A percentile compares a stretch with the other conserved stretches of the same genome.
These are phyloP conservation scores for Exserohilum rostratum DNA, from an alignment of 2,329 filamentous ascomycete genomes.

Conservation along the genomic window DNA sequence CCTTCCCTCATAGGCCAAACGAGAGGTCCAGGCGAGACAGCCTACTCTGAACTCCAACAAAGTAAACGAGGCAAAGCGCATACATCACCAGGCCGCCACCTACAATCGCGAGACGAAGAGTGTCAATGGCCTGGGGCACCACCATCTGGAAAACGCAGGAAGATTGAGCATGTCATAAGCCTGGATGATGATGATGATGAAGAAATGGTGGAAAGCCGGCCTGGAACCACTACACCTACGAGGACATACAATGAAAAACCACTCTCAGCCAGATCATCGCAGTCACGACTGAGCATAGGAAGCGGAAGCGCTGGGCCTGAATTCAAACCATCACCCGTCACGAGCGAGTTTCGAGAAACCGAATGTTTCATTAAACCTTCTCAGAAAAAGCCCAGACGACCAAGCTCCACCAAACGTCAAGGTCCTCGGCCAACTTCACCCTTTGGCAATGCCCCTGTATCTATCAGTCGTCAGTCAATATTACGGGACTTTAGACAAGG, in stretches of 20 bases:
- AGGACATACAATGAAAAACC: neutral
- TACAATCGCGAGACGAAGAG: neutral
- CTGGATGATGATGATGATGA: constrained; percentile 20
- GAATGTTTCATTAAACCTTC: constrained; percentile 14
- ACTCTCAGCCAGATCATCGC: constrained; percentile 7
- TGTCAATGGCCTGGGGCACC: neutral
- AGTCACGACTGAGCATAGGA: constrained; percentile 21
- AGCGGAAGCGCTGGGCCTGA: constrained; percentile 14
- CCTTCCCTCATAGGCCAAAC: constrained; percentile 8
- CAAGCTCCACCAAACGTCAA: neutral
- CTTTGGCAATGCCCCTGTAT: constrained; percentile 1
- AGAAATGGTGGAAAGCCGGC: constrained; percentile 1
- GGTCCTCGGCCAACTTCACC: constrained; percentile 1
- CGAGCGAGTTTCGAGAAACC: constrained; percentile 27
- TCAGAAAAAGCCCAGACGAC: constrained; percentile 19
- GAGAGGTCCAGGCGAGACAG: constrained; percentile 15
- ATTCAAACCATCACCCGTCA: neutral
- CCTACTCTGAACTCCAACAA: constrained; percentile 1
- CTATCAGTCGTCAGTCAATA: constrained; percentile 6
- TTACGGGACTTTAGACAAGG: constrained; percentile 24
- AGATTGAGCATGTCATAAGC: constrained; percentile 21
- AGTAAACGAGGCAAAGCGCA: constrained; percentile 2
- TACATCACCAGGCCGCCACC: constrained; percentile 1
- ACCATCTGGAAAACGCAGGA: constrained; percentile 26
- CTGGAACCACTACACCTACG: neutral